phyloP scores from a whole-genome alignment of 495 filamentous ascomycete genomes.

The Neurospora cerealis region DNA sequence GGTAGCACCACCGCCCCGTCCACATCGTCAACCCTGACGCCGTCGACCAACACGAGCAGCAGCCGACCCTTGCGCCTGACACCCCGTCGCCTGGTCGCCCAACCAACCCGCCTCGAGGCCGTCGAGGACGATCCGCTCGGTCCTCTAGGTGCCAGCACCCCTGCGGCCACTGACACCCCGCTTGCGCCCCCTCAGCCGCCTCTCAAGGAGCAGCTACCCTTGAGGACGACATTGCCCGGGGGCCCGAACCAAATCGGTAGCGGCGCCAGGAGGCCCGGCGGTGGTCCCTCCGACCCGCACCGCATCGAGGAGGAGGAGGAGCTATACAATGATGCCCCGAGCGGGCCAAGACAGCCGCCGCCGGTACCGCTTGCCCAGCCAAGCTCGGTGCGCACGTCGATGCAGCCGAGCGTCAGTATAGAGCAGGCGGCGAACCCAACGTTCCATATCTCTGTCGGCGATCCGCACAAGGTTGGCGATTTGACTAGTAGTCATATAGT shows the following conservation, averaged over 20 bases:
- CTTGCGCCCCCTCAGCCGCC: constrained; percentile 68
- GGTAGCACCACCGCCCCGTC: neutral
- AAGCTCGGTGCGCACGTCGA: constrained; percentile 44
- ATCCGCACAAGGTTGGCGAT: constrained; percentile 96
- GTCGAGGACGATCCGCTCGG: constrained; percentile 79
- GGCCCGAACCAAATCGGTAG: neutral
- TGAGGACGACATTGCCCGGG: constrained; percentile 42
- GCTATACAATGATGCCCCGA: constrained; percentile 26
- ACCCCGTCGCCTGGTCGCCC: constrained; percentile 66
- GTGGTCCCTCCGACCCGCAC: constrained; percentile 22
- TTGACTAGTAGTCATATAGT: constrained; percentile 95
- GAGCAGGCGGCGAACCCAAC: constrained; percentile 84
- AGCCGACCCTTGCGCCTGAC: constrained; percentile 30
- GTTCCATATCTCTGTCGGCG: constrained; percentile 88
- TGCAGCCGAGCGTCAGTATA: constrained; percentile 73
- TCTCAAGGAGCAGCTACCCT: constrained; percentile 65
- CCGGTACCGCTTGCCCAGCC: constrained; percentile 60
- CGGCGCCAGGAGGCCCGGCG: constrained; percentile 37
- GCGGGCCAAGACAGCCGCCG: constrained; percentile 55
- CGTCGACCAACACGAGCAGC: constrained; percentile 31
- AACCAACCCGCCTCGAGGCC: constrained; percentile 75
- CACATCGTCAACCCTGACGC: constrained; percentile 18
- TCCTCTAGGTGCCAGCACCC: constrained; percentile 72
- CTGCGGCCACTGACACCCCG: constrained; percentile 43
- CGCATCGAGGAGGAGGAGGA: constrained; percentile 60